phyloP scores from a whole-genome alignment of 306 rosid genomes.

The Sindora glabra region DNA sequence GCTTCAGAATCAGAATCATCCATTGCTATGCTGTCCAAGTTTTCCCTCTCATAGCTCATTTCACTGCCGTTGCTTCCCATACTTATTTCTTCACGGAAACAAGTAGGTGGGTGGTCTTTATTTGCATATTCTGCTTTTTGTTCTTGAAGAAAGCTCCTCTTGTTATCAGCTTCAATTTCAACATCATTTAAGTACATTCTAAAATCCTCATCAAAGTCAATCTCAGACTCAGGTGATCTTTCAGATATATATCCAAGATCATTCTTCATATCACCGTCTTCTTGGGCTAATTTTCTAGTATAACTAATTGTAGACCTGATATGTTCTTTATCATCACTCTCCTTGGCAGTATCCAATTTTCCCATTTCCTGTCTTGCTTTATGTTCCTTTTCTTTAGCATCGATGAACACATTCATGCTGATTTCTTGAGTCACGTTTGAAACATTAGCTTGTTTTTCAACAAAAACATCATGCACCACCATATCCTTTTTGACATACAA shows the following conservation, averaged over 20 bases:
- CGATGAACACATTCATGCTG: constrained; percentile 44
- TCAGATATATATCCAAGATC: constrained; percentile 10
- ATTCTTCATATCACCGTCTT: constrained; percentile 2
- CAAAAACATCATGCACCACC: constrained; percentile 15
- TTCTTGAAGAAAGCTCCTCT: constrained; percentile 6
- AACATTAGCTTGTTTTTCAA: constrained; percentile 5
- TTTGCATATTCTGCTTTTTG: constrained; percentile 7
- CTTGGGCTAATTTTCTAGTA: constrained; percentile 5
- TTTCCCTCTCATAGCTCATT: constrained; percentile 19
- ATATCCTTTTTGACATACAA: constrained; percentile 10
- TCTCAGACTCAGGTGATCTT: constrained; percentile 21
- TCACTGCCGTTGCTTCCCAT: constrained; percentile 31
- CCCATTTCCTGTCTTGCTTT: constrained; percentile 3
- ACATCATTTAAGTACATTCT: background rate
- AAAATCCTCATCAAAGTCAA: constrained; percentile 26
- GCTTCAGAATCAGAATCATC: constrained; percentile 28
- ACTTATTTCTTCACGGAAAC: constrained; percentile 30
- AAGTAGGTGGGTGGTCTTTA: constrained; percentile 10
- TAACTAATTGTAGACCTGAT: constrained; percentile 10
- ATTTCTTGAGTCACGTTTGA: constrained; percentile 15
- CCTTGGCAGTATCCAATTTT: background rate
- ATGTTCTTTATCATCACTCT: constrained; percentile 10
- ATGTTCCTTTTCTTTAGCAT: constrained; percentile 24
- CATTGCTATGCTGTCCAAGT: constrained; percentile 15
- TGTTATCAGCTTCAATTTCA: constrained; percentile 15